Base-by-base conservation (phyloP, 2,329 filamentous ascomycete genomes). In the Penicillium sclerotiorum region DNA sequence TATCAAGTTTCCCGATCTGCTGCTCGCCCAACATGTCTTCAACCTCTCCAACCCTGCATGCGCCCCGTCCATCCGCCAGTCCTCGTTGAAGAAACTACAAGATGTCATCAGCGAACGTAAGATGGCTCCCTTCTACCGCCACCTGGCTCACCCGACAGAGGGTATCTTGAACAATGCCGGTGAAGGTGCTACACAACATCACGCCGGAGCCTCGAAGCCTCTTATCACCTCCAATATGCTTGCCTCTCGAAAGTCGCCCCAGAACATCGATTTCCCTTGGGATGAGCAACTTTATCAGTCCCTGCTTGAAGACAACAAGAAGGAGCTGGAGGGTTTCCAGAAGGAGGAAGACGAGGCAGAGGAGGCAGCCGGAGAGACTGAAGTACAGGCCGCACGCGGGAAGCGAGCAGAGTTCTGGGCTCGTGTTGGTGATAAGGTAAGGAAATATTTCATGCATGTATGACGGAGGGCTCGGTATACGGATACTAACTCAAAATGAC, bases 371-470 rank as follows among this genome's bases (percentile, higher is more conserved):
- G 94, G 94, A 47, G 94, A 99, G 66, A 96, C 90, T 11, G 94
- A 99, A 76, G 86, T 99, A 58, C 86, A 93, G 75, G 89, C 90
- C 48, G 94, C 92, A 59, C 85, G 89, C 73, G 92, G 92, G 61
- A 97, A 97, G 82, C 83, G 92, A 64, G 94, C 94, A 52, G 94
- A 99, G 73, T 95, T 96, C 73, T 96, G 90, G 82, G 93, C 95
- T 53, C 85, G 90, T 60, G 90, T 97, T 57, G 93, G 92, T 62
- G 94, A 99, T 77, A 97, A 97, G 87, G 91, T 92, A 67, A 28
- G 71, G 73, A 45, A 21, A 33, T 12, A 23, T 27, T 1, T 13
- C 9, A 7, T 12, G 11, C 25, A 3, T 25, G 8, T 13, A 21
- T 7, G 1, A 9, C 2, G n/a, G 1, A 13, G 15, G 18, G 8